phyloP scores from a whole-genome alignment of 148 eudicot genomes.

The Vaccinium myrtillus region DNA sequence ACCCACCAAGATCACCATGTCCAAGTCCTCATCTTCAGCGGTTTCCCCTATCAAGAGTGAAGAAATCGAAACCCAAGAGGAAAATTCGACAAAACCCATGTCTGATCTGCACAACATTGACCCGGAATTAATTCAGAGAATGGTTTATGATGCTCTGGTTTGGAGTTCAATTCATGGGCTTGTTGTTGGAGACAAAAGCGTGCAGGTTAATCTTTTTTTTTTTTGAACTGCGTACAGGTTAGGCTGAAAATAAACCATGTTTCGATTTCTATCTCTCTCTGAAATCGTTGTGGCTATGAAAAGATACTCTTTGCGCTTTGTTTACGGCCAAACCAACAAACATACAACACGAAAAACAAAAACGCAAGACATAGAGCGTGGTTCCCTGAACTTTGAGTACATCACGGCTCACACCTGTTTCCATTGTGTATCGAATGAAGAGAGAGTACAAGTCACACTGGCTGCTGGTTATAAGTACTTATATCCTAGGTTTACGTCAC shows the following conservation, averaged over 20 bases:
- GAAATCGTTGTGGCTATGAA: neutral
- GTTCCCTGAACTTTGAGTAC: too few relatives aligned
- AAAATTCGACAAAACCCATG: slow-evolving; percentile 25
- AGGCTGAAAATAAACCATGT: neutral
- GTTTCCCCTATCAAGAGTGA: slow-evolving; percentile 27
- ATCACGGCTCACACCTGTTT: too few relatives aligned
- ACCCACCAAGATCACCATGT: slow-evolving; percentile 22
- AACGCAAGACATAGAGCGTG: too few relatives aligned
- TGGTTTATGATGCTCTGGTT: slow-evolving; percentile 73
- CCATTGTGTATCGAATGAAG: too few relatives aligned
- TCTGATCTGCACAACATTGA: slow-evolving; percentile 60
- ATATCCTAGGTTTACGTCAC: too few relatives aligned
- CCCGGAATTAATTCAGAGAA: slow-evolving; percentile 47
- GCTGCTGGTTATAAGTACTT: too few relatives aligned
- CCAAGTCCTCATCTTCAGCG: slow-evolving; percentile 22
- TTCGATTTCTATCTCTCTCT: neutral
- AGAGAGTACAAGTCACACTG: too few relatives aligned
- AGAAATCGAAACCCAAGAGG: slow-evolving; percentile 24
- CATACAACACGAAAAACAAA: too few relatives aligned
- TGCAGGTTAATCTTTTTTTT: slow-evolving; percentile 42
- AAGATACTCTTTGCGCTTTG: neutral
- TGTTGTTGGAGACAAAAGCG: slow-evolving; percentile 68
- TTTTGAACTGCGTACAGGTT: slow-evolving; percentile 44
- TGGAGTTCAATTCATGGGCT: slow-evolving; percentile 91
- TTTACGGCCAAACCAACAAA: too few relatives aligned